Base-by-base conservation (phyloP, 164 flowering plant genomes). In the Berberis vulgaris region DNA sequence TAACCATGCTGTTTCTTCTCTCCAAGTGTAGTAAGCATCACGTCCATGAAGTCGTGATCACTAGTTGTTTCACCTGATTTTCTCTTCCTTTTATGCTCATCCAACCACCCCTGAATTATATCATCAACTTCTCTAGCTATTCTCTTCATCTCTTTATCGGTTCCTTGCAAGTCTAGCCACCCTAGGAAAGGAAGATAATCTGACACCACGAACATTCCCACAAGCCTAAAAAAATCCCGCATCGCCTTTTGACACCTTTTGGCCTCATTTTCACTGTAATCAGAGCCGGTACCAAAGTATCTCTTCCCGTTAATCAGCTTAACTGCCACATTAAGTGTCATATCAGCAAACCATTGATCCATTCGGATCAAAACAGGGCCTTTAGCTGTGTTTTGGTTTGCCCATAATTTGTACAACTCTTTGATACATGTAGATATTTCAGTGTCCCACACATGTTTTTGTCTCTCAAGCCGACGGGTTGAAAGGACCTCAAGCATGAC, bases 121-220 rank as follows among this genome's bases (percentile, higher is more conserved):
- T 43, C 6, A 40, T 57, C 60, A 2, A 57, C 0, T 10, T 39
- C 60, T 41, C 39, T 40, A 7, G 43, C 42, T 8, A 39, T 11
- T 39, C 43, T 57, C 43, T 40, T 57, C 60, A 57, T 80, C 4
- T 43, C 61, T 2, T 54, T 65, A 13, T 7, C 41, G 3, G 57
- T 13, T 4, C 81, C 79, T 13, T 45, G 45, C 26, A 70, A n/a
- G 60, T 83, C 82, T 13, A 79, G 2, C 78, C 79, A 73, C 39
- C 66, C 60, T 1, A 79, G 72, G 41, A 42, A 60, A 0, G 83
- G 85, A 7, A 81, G 6, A 0, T 68, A 49, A 65, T 83, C 85
- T 0, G 78, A 63, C 3, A 59, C 12, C 13, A 77, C 64, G 60
- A 69, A 63, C 1, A 57, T 8, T 7, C 43, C 60, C 1, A 10